Evolutionary conservation across 495 filamentous ascomycete species (phyloP), one percentile per base, ranked within the genome.

Genomic region (Parachaetomium inaequale): DNA sequence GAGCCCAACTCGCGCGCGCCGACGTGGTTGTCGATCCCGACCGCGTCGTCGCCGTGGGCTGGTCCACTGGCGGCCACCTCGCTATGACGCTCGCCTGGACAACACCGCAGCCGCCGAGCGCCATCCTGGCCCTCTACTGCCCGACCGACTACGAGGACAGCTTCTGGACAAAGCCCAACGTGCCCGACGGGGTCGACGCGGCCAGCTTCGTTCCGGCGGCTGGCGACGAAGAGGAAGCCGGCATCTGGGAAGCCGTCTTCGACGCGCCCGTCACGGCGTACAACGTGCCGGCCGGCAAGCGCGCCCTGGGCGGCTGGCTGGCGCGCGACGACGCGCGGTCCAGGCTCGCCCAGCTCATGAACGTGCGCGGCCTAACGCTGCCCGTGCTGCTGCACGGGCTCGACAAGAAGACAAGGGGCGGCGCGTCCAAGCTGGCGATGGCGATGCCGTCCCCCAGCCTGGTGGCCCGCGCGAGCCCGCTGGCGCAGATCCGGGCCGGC

Each of bases 21-120:
- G 34, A 36, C 8, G 34, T 36, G 34, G 2, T 7, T 11, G 34
- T 36, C 66, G 38, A 42, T 8, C 65, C 66, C 11, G 67, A 61
- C 12, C 38, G 38, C 14, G 74, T 86, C 3, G 79, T 79, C 0
- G 78, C 70, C 0, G 68, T 87, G 0, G 83, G 85, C 0, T 87
- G 84, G 84, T 86, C 82, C 0, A 75, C 78, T 0, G 84, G 84
- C 7, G 85, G 83, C 0, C 73, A 75, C 10, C 72, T 87, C 0
- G 82, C 83, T 19, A 76, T 85, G 74, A 70, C 77, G 3, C 56
- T 79, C 0, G 78, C 60, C 0, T 85, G 70, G 68, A 82, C 80
- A 2, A 59, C 75, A 0, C 32, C 83, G 1, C 46, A 36, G n/a
- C 75, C 80, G 1, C 83, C 83, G 0, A 59, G 78, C 2, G 82